Base-by-base conservation (phyloP, 805 yeast genomes). In the Myxozyma vanderwaltii region DNA sequence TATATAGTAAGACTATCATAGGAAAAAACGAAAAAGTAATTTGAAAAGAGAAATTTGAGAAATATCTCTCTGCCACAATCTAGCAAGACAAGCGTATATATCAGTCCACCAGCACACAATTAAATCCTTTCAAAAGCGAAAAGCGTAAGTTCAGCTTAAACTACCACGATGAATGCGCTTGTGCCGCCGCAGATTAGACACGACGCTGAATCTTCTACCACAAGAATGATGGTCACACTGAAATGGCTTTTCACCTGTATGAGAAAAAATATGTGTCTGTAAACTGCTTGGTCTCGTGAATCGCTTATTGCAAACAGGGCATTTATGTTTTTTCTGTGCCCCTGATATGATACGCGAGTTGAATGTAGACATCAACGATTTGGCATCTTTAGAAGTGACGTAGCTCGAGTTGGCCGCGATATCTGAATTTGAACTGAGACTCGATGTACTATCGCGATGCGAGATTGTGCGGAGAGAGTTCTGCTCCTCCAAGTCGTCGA, bases 221-320 rank as follows among this genome's bases (percentile, higher is more conserved):
- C 96, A 89, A 36, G 79, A 81, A 0, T 75, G 74, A 84, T 87
- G 85, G 15, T 77, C 73, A 69, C 90, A 86, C 54, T 72, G 73
- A 70, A 81, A 86, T 12, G 90, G 90, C 65, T 85, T 86, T 68
- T 85, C 89, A 27, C 90, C 90, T 0, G 89, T 85, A 71, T 89
- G 96, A 10, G 89, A 84, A 70, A 87, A 83, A 69, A 81, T 79
- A 74, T 89, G 96, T 2, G 92, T 88, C 71, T 84, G 86, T 57
- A 89, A 77, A 3, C 94, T 87, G 15, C 89, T 84, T 4, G 96
- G 96, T 64, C 96, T 77, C 58, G 89, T 86, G 75, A 90, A 89
- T 49, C 84, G 84, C 71, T 89, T 88, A 56, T 82, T 80, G 71
- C 96, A 89, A 27, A 84, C 79, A 26, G 63, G 63, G 59, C 77